phyloP scores from a whole-genome alignment of 2,329 filamentous ascomycete genomes.

The Hymenoscyphus scutula region DNA sequence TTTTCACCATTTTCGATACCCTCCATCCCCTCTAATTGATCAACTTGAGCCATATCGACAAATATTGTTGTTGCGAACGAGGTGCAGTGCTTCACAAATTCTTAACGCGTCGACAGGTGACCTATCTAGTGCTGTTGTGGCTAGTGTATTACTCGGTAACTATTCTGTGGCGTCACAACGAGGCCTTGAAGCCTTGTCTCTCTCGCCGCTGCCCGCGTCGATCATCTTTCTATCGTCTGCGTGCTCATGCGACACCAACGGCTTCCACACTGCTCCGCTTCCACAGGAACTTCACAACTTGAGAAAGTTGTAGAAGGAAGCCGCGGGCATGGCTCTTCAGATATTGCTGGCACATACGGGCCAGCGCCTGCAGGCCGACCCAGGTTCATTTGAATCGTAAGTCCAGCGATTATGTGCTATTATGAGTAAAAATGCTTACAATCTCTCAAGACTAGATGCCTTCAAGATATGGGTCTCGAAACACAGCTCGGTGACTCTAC shows the following conservation, averaged over 20 bases:
- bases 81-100: not conserved
- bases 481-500: conserved; percentile 68
- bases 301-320: conserved; percentile 31
- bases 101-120: conserved; percentile 6
- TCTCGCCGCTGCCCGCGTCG: too few relatives aligned
- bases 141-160: not conserved
- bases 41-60: conserved; percentile 11
- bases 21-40: conserved; percentile 27
- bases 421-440: conserved; percentile 21
- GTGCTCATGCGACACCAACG: conserved; percentile 24
- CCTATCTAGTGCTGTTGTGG: not conserved
- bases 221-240: conserved; percentile 3
- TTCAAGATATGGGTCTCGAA: conserved; percentile 78
- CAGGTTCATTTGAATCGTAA: conserved; percentile 71
- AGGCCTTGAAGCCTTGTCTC: conserved; percentile 22
- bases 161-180: conserved; percentile 11
- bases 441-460: conserved; percentile 66
- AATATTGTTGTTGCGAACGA: not conserved
- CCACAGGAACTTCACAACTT: conserved; percentile 25
- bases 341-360: conserved; percentile 93
- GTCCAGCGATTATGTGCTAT: conserved; percentile 35
- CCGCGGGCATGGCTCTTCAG: conserved; percentile 73
- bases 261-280: conserved; percentile 17
- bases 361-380: conserved; percentile 77
- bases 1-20: conserved; percentile 29